A percentile compares a stretch with the other conserved stretches of the same genome.
Conservation (phyloP, 2,329 filamentous ascomycete genomes). For the Graphilbum ipis-grandicollis region DNA sequence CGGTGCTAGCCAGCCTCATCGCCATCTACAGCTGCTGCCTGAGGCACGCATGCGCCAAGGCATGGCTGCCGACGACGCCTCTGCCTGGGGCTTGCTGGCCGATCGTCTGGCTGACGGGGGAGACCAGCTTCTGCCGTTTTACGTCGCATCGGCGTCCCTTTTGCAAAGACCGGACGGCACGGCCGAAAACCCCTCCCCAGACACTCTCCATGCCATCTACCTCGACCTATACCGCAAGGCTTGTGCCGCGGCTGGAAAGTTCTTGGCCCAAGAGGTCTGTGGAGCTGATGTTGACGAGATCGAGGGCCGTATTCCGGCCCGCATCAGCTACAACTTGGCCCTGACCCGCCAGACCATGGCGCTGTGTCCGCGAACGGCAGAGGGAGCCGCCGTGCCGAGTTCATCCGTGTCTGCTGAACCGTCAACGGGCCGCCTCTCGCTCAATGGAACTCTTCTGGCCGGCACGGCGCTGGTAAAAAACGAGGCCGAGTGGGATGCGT, state of each 20-base stretch:
- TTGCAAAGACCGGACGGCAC: neutral
- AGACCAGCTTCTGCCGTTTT: slow-evolving; percentile 2
- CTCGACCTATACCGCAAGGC: slow-evolving; percentile 28
- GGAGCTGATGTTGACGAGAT: slow-evolving; percentile 4
- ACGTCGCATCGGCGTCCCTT: slow-evolving; percentile 3
- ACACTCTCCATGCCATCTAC: slow-evolving; percentile 25
- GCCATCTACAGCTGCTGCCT: slow-evolving; percentile 56
- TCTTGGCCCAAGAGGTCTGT: neutral
- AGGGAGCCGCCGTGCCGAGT: slow-evolving; percentile 22
- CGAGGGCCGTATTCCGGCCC: slow-evolving; percentile 21
- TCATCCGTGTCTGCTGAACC: neutral
- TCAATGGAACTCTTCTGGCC: slow-evolving; percentile 47
- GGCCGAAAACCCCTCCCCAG: neutral
- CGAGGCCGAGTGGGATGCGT: slow-evolving; percentile 35
- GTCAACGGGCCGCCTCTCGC: slow-evolving; percentile 19
- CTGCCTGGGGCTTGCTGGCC: slow-evolving; percentile 32
- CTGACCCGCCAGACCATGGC: slow-evolving; percentile 37
- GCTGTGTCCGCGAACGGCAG: slow-evolving; percentile 34
- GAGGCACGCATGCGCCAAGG: slow-evolving; percentile 44
- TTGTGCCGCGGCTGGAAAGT: slow-evolving; percentile 18
- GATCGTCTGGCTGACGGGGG: slow-evolving; percentile 12
- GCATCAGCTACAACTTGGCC: slow-evolving; percentile 47
- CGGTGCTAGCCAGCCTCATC: slow-evolving; percentile 54
- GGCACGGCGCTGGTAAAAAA: slow-evolving; percentile 47
- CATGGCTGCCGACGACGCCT: slow-evolving; percentile 14